A percentile compares a stretch with the other conserved stretches of the same genome.
Evolutionary conservation across 2,329 filamentous ascomycete genomes (phyloP).

Genomic region (Fragosphaeria purpurea): DNA sequence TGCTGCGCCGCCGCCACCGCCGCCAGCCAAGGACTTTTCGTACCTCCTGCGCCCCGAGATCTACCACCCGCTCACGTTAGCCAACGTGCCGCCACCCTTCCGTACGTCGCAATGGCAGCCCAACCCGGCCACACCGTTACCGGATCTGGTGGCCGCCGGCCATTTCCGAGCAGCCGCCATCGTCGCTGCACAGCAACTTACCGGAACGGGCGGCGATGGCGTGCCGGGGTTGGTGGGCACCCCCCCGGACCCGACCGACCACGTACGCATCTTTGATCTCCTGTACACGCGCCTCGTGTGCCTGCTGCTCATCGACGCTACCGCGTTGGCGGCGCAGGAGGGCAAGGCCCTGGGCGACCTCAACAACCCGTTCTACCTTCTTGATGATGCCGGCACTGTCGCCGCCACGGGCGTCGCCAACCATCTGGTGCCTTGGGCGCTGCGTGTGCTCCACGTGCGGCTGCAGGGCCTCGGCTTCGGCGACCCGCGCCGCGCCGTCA

Average conservation of each 20-base stretch:
- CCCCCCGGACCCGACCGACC: constrained; percentile 41
- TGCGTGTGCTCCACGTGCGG: constrained; percentile 73
- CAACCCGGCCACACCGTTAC: constrained; percentile 51
- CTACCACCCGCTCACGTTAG: constrained; percentile 68
- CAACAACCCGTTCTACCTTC: constrained; percentile 46
- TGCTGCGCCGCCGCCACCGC: neutral
- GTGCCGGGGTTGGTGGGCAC: constrained; percentile 18
- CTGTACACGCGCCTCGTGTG: constrained; percentile 75
- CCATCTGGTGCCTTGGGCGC: constrained; percentile 75
- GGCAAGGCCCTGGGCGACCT: constrained; percentile 55
- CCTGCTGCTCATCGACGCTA: constrained; percentile 67
- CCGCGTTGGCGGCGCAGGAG: constrained; percentile 57
- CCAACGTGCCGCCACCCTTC: constrained; percentile 54
- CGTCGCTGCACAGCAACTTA: constrained; percentile 52
- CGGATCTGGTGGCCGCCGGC: constrained; percentile 57
- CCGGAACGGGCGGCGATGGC: constrained; percentile 25
- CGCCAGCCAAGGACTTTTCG: constrained; percentile 56
- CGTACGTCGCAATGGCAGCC: constrained; percentile 58
- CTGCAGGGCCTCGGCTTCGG: constrained; percentile 79
- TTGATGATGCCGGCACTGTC: constrained; percentile 38
- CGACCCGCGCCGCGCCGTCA: constrained; percentile 74
- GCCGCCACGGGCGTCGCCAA: constrained; percentile 29
- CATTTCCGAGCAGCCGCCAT: constrained; percentile 75
- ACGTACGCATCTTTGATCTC: constrained; percentile 60
- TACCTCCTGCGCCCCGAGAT: constrained; percentile 71